Base-by-base conservation (phyloP, 202 grass and related monocot species). In the Hordeum pubiflorum region DNA sequence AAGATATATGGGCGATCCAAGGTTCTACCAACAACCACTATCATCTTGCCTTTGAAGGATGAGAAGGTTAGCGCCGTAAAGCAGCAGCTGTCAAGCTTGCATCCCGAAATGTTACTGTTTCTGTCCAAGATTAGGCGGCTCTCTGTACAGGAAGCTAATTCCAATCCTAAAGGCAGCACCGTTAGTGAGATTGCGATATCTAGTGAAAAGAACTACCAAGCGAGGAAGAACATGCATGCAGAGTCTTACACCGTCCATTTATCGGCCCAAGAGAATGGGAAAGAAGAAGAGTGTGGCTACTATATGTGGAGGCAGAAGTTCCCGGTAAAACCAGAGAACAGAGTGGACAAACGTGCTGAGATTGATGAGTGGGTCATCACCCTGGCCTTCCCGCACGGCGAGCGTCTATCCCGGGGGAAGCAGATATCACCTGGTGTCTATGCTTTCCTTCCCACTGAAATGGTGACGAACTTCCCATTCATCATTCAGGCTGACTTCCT, bases 371-470 rank as follows among this genome's bases (percentile, higher is more conserved):
- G 91, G 91, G 86, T 85, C 5, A 84, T 97, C 80, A 93, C 87
- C 12, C 48, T 97, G 10, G 85, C 91, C 4, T 91, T 97, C 46
- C 91, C 94, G 15, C 75, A 29, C 18, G 72, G 82, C 4, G 14
- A 89, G n/a, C 82, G 91, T 21, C 58, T 93, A 36, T 89, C 75
- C 27, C 64, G 91, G 1, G 82, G 89, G 41, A 78, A 69, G 21
- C 39, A 64, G 20, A 9, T 15, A 8, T 74, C 18, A 0, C 77
- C 84, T 46, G 88, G 89, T 20, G 77, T 97, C 5, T 97, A 89
- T 84, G 79, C 91, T 29, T 97, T 97, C 59, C 78, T 97, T 24
- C 93, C 93, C 4, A 93, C 93, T 17, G 93, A 97, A 72, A 93
- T 97, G 88, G 79, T 91, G 21, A 97, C 86, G 23, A 59, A 75